A percentile compares a stretch with the other conserved stretches of the same genome.
Conservation (phyloP, 345 rosid genomes). For the Lepidium aucheri region DNA sequence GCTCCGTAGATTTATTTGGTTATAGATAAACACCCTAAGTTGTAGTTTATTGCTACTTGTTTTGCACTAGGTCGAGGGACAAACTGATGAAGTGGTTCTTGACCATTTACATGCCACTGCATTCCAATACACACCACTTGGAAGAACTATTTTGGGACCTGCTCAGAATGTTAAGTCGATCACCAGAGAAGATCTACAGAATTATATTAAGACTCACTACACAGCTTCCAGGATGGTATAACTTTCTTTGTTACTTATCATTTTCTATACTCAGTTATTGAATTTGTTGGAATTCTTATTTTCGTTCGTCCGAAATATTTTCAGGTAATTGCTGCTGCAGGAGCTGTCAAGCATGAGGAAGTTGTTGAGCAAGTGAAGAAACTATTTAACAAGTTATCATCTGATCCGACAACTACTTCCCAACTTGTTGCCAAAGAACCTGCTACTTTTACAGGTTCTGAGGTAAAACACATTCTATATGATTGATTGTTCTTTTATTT, state of each 20-base stretch:
- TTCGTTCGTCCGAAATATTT: constrained; percentile 3
- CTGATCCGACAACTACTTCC: constrained; percentile 77
- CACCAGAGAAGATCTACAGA: constrained; percentile 65
- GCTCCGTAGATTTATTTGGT: not conserved
- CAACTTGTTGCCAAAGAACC: constrained; percentile 85
- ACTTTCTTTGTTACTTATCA: not conserved
- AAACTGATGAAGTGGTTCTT: constrained; percentile 91
- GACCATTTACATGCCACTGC: constrained; percentile 98
- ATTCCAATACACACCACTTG: constrained; percentile 84
- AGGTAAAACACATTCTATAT: constrained; percentile 43
- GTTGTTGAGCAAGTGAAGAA: constrained; percentile 83
- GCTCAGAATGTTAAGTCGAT: constrained; percentile 77
- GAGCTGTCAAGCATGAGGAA: constrained; percentile 98
- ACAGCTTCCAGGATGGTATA: constrained; percentile 96
- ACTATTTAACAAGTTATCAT: constrained; percentile 68
- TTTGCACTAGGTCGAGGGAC: constrained; percentile 61
- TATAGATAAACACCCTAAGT: not conserved
- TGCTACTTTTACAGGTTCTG: constrained; percentile 91
- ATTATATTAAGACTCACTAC: constrained; percentile 85
- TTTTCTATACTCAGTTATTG: not conserved
- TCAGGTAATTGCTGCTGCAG: constrained; percentile 91
- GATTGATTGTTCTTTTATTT: not conserved
- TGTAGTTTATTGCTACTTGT: not conserved
- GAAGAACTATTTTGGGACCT: constrained; percentile 92
- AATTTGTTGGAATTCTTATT: not conserved